Base-by-base conservation (phyloP, 805 yeast species). In the Metschnikowia gelsemii region DNA sequence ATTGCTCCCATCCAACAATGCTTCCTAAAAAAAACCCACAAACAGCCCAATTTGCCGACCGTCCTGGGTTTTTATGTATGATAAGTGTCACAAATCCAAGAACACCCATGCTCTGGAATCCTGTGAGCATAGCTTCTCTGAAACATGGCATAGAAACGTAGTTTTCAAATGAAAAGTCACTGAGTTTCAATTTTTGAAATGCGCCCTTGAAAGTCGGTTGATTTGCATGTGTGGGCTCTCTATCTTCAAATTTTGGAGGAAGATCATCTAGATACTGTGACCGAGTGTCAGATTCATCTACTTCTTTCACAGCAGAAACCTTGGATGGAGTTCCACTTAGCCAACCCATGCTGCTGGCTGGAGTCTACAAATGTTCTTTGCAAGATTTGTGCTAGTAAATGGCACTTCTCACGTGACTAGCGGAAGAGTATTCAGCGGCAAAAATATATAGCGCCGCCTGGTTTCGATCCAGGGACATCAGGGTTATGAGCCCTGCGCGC, bases 401-500 rank as follows among this genome's bases (percentile, higher is more conserved):
- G 31, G 6, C 12, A 8, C 13, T n/a, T 25, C 31, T 46, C 43
- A 37, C 43, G 26, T 42, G 49, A 38, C 24, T 8, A 3, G n/a
- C 7, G 42, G 23, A 17, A 9, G 11, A 16, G 19, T 16, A 3
- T 21, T 32, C 20, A 3, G 14, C 13, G 7, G 6, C 52, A 49
- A 73, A 69, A 65, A 63, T 12, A 55, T 54, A 27, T 84, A 84
- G 93, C 93, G 87, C 84, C 84, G 87, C 87, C 78, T 71, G 87
- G 93, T 85, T 84, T 85, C 93, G 93, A 85, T 85, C 95, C 89
- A 72, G 79, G 89, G 95, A 84, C 91, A 82, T 85, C 91, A 84
- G 93, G 91, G 95, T 85, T 85, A 85, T 85, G 95, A 85, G 95
- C 95, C 93, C 93, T 83, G 91, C 91, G 91, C 93, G 93, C 91